A percentile compares a stretch with the other conserved stretches of the same genome.
phyloP scores from a whole-genome alignment of 192 early-diverging fungal species.

The Coemansia sp. region DNA sequence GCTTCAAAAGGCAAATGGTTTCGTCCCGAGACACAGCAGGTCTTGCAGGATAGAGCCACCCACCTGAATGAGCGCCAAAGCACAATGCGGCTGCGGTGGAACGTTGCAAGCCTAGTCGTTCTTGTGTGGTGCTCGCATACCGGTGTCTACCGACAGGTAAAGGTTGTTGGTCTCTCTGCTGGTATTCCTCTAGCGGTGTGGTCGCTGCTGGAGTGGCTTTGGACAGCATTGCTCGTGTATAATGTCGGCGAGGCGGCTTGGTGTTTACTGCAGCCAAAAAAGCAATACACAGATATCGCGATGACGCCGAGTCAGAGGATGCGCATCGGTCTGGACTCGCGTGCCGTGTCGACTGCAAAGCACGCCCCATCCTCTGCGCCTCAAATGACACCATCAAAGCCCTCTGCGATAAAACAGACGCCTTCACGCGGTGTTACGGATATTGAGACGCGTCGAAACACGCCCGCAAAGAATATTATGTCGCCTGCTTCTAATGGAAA shows the following conservation, averaged over 20 bases:
- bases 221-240: constrained; percentile 27
- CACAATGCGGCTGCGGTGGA: constrained; percentile 49
- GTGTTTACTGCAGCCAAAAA: constrained; percentile 42
- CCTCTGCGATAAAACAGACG: constrained; percentile 5
- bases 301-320: constrained; percentile 44
- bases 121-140: constrained; percentile 37
- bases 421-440: constrained; percentile 20
- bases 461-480: constrained; percentile 17
- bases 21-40: constrained; percentile 45
- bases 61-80: constrained; percentile 34
- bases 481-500: neutral
- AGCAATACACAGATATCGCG: constrained; percentile 28
- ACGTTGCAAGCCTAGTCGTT: constrained; percentile 35
- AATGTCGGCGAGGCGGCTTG: constrained; percentile 52
- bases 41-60: constrained; percentile 39
- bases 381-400: constrained; percentile 36
- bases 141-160: constrained; percentile 29
- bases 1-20: constrained; percentile 32
- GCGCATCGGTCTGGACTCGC: constrained; percentile 41
- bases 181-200: constrained; percentile 24
- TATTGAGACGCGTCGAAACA: constrained; percentile 31
- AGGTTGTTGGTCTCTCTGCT: constrained; percentile 12
- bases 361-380: constrained; percentile 23
- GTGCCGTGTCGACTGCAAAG: constrained; percentile 10
- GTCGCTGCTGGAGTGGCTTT: constrained; percentile 30